A percentile compares a stretch with the other conserved stretches of the same genome.
Evolutionary conservation across 2,329 filamentous ascomycete genomes (phyloP).

Genomic region (Magnaporthiopsis incrustans): DNA sequence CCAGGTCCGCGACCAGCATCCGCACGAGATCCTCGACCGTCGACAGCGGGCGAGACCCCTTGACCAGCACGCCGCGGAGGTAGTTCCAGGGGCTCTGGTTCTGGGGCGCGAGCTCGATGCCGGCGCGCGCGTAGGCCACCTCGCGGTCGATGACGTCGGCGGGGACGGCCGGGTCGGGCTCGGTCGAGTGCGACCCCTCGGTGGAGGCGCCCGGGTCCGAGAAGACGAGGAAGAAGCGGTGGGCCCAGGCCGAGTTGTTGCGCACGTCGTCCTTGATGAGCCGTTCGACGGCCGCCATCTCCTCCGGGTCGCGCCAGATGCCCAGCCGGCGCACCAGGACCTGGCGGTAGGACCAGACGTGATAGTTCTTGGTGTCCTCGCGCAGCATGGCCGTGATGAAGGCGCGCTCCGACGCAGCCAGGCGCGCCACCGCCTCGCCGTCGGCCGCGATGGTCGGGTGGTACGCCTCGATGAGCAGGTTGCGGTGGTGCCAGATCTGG

Average conservation of each 20-base stretch:
- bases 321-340: constrained; percentile 57
- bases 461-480: constrained; percentile 54
- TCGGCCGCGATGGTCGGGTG: constrained; percentile 52
- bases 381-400: constrained; percentile 78
- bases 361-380: constrained; percentile 92
- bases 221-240: constrained; percentile 91
- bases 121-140: constrained; percentile 62
- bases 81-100: constrained; percentile 96
- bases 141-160: constrained; percentile 63
- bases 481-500: constrained; percentile 84
- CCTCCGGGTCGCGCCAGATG: constrained; percentile 49
- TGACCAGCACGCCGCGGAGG: constrained; percentile 64
- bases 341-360: constrained; percentile 95
- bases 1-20: constrained; percentile 43
- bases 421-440: constrained; percentile 43
- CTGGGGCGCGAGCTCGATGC: constrained; percentile 75
- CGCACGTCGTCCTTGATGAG: constrained; percentile 75
- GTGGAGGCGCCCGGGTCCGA: constrained; percentile 47
- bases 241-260: constrained; percentile 97
- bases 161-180: constrained; percentile 49
- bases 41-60: constrained; percentile 46
- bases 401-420: constrained; percentile 58
- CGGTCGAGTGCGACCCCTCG: constrained; percentile 37
- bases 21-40: constrained; percentile 40
- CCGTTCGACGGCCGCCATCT: constrained; percentile 63